Base-by-base conservation (phyloP, 148 eudicot species). In the Rhododendron ferrugineum region DNA sequence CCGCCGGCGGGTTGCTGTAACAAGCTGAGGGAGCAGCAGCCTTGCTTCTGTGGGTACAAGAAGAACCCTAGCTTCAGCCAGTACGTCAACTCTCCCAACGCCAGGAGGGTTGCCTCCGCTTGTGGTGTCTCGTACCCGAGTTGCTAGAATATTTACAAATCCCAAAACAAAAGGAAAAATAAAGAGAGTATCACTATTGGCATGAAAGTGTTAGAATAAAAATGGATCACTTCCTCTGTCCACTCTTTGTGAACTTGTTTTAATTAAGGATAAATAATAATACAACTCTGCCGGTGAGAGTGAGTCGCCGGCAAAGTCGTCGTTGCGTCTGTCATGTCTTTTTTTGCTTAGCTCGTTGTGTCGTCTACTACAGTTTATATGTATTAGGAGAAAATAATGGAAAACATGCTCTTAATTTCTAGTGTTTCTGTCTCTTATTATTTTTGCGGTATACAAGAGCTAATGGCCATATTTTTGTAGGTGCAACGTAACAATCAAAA, bases 1-100 rank as follows among this genome's bases (percentile, higher is more conserved):
- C 90, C 92, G 4, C 77, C 91, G 32, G 22, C 14, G 1, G 79
- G 11, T 6, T 90, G 92, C 22, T 90, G 92, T 78, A 26, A 0
- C 26, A 87, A 87, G 89, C 87, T 89, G 36, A 87, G 70, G 82
- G 88, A 89, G 86, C 92, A 90, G 85, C 26, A 40, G 78, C 84
- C 89, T 37, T 90, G 92, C 85, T 40, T 90, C 34, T 90, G 92
- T 68, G 82, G 82, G 4, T 89, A 86, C 88, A 28, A 52, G 0
- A 84, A 74, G 13, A 81, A 90, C 85, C 92, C 92, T 0, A 49
- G 7, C 37, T 47, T 86, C 49, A 44, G 77, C 42, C 80, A 78
- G 28, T 90, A 64, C 79, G 77, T 88, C 11, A 79, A 85, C 83
- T 85, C 92, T 42, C 85, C 87, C 30, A 81, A 82, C 1, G 87